phyloP scores from a whole-genome alignment of 108 stramenopile species.

The Nitzschia putrida region DNA sequence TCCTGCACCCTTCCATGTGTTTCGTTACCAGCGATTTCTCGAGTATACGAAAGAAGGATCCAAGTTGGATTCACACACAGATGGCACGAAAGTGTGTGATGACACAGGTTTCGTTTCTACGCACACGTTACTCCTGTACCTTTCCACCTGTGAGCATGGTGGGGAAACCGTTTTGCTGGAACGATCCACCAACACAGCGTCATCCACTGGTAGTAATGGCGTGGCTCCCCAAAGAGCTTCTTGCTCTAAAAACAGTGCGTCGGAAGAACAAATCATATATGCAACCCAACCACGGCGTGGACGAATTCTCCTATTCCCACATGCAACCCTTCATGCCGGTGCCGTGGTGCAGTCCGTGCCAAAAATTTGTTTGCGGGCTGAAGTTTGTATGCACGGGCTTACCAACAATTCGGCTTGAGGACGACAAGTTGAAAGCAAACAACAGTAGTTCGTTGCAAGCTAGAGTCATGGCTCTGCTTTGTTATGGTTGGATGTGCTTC shows the following conservation, averaged over 20 bases:
- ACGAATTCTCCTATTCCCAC: slow-evolving; percentile 40
- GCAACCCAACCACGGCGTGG: slow-evolving; percentile 26
- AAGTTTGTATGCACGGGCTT: slow-evolving; percentile 9
- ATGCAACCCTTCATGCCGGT: slow-evolving; percentile 35
- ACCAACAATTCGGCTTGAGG: neutral
- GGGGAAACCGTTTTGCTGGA: slow-evolving; percentile 36
- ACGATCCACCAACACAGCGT: slow-evolving; percentile 3
- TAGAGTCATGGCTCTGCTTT: too few species aligned
- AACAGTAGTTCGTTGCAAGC: too few species aligned
- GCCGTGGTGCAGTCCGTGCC: slow-evolving; percentile 20
- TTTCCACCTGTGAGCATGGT: slow-evolving; percentile 28
- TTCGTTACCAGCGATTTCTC: slow-evolving; percentile 36
- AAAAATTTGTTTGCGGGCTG: slow-evolving; percentile 41
- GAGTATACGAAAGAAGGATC: slow-evolving; percentile 29
- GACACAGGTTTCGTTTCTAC: slow-evolving; percentile 26
- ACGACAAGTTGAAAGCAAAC: neutral
- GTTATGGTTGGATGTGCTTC: too few species aligned
- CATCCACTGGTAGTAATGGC: too few species aligned
- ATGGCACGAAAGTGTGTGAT: slow-evolving; percentile 44
- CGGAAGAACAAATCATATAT: slow-evolving; percentile 12
- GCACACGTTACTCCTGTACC: slow-evolving; percentile 38
- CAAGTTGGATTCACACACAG: slow-evolving; percentile 35
- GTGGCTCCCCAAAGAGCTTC: too few species aligned
- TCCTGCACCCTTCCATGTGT: slow-evolving; percentile 2
- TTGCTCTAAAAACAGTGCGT: slow-evolving; percentile 3